Evolutionary conservation across 805 yeast species (phyloP).

Genomic region (Cyberlindnera nakhonratchasimensis): DNA sequence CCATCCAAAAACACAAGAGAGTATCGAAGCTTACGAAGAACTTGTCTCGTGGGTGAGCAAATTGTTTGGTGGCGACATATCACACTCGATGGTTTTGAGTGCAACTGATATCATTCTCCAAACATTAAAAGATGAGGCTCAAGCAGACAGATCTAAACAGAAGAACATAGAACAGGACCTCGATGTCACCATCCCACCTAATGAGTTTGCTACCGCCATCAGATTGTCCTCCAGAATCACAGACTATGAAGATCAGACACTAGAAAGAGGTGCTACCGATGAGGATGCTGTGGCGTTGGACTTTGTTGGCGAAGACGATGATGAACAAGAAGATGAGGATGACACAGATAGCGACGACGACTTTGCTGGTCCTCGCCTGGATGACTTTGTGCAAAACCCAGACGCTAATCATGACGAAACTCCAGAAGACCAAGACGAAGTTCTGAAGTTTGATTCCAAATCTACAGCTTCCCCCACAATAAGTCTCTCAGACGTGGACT

Average conservation of each 20-base stretch:
- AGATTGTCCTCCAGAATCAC: constrained; percentile 44
- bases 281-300: constrained; percentile 33
- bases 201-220: constrained; percentile 27
- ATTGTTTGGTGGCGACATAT: constrained; percentile 63
- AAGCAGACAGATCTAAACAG: constrained; percentile 43
- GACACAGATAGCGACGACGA: constrained; percentile 32
- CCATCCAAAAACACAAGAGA: constrained; percentile 56
- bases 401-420: constrained; percentile 20
- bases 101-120: constrained; percentile 67
- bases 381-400: constrained; percentile 28
- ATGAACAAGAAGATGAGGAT: constrained; percentile 26
- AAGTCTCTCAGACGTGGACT: constrained; percentile 39
- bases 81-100: constrained; percentile 67
- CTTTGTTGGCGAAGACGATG: constrained; percentile 30
- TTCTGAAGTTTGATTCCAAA: constrained; percentile 19
- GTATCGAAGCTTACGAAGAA: constrained; percentile 47
- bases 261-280: constrained; percentile 38
- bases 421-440: constrained; percentile 21
- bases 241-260: constrained; percentile 39
- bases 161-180: constrained; percentile 48
- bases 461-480: constrained; percentile 18
- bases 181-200: constrained; percentile 28
- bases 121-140: constrained; percentile 44
- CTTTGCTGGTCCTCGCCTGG: constrained; percentile 32
- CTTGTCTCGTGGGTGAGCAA: constrained; percentile 58